Percentiles rank a stretch among this genome's conserved stretches.
Conservation (phyloP, 176 grass and related monocot species). For the Oryza punctata region DNA sequence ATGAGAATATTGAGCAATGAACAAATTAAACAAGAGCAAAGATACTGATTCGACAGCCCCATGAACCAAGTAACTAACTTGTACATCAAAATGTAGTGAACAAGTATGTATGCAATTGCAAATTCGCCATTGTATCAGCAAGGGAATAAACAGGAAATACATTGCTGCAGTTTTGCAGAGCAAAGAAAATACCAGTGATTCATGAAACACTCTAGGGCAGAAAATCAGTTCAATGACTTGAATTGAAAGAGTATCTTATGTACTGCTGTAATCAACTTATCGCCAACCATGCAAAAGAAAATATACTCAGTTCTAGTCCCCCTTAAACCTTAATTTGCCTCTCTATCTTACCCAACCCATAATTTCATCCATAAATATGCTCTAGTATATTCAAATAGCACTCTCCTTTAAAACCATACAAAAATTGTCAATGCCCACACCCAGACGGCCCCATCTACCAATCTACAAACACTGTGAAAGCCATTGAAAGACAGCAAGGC, state of each 20-base stretch:
- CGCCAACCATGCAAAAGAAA: neutral
- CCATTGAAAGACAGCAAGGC: neutral
- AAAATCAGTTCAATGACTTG: neutral
- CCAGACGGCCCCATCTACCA: neutral
- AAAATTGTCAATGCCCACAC: neutral
- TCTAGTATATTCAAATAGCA: neutral
- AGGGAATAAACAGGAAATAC: neutral
- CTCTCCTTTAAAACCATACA: neutral
- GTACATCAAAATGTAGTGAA: neutral
- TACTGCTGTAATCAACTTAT: neutral
- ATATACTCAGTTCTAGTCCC: neutral
- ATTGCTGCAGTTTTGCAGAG: neutral
- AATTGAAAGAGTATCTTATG: neutral
- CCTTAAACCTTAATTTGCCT: neutral
- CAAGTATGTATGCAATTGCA: neutral
- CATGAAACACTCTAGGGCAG: neutral
- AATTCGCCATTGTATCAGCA: neutral
- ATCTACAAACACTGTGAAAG: neutral
- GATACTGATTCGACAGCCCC: neutral
- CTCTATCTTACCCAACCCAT: neutral
- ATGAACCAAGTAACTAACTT: neutral
- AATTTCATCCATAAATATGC: neutral
- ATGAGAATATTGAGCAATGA: neutral
- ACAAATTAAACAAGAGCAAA: no score
- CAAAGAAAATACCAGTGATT: neutral